Conservation (phyloP, 306 rosid species). For the Echinosophora koreensis region DNA sequence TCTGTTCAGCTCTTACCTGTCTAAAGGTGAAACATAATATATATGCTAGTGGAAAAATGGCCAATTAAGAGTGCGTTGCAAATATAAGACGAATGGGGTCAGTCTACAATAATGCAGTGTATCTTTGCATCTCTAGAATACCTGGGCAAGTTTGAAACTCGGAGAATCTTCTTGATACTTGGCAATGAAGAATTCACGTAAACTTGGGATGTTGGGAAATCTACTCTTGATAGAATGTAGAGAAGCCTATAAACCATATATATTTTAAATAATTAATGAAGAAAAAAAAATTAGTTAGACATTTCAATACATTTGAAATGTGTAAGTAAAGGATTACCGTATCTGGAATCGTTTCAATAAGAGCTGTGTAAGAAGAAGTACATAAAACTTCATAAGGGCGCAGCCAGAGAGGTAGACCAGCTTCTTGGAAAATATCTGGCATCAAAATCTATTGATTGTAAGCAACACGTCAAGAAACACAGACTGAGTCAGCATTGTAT, state of each 20-base stretch:
- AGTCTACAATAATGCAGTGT: constrained; percentile 16
- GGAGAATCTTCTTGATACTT: constrained; percentile 88
- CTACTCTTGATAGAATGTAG: constrained; percentile 93
- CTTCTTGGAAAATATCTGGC: constrained; percentile 99
- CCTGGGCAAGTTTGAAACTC: constrained; percentile 98
- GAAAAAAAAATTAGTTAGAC: constrained; percentile 15
- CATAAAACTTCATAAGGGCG: constrained; percentile 94
- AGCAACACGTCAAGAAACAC: constrained; percentile 44
- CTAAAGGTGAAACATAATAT: constrained; percentile 11
- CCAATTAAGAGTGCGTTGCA: constrained; percentile 18
- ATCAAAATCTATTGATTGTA: constrained; percentile 51
- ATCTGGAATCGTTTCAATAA: constrained; percentile 96
- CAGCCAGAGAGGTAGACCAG: constrained; percentile 98
- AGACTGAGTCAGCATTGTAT: constrained; percentile 20
- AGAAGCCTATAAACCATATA: constrained; percentile 73
- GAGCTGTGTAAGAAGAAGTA: constrained; percentile 94
- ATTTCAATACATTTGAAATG: constrained; percentile 41
- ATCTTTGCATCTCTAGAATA: constrained; percentile 47
- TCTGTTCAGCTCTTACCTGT: background rate
- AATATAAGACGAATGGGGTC: constrained; percentile 34
- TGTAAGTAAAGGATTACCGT: constrained; percentile 64
- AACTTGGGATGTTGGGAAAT: constrained; percentile 75
- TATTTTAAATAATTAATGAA: background rate
- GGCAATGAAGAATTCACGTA: constrained; percentile 85
- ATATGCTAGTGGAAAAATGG: constrained; percentile 1